Percentiles rank a stretch among this genome's conserved stretches.
Evolutionary conservation across 345 rosid genomes (phyloP).

Genomic region (Bruguiera gymnorhiza): DNA sequence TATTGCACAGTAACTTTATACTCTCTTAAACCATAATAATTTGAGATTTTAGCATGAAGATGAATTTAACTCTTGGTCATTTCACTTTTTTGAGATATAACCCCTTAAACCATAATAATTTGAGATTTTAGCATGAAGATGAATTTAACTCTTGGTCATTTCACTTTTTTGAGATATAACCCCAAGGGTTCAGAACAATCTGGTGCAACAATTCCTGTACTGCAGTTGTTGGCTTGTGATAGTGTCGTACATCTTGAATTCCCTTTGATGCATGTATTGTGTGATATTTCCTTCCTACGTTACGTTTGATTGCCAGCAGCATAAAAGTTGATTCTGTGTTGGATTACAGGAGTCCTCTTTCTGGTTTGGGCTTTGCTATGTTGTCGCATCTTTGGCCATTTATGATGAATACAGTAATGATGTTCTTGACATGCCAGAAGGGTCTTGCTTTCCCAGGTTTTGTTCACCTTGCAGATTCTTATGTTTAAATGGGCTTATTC

Average conservation of each 20-base stretch:
- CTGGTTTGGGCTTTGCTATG: constrained; percentile 81
- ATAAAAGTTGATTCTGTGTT: constrained; percentile 12
- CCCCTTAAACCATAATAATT: neutral
- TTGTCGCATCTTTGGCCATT: constrained; percentile 70
- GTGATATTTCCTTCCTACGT: constrained; percentile 4
- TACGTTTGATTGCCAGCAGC: neutral
- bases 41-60: neutral
- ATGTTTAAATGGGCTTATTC: constrained; percentile 2
- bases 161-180: neutral
- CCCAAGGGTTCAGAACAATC: no score
- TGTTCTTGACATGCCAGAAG: constrained; percentile 83
- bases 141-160: neutral
- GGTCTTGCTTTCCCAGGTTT: constrained; percentile 89
- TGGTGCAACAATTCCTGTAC: no score
- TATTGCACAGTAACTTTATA: neutral
- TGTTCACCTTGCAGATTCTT: constrained; percentile 8
- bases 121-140: neutral
- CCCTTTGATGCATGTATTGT: neutral
- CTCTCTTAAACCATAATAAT: neutral
- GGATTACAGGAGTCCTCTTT: constrained; percentile 74
- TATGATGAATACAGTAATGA: constrained; percentile 95
- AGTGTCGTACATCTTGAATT: neutral
- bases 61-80: neutral
- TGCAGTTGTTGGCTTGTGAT: no score
- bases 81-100: neutral